phyloP scores from a whole-genome alignment of 495 filamentous ascomycete genomes.

The Annulohypoxylon maeteangense region DNA sequence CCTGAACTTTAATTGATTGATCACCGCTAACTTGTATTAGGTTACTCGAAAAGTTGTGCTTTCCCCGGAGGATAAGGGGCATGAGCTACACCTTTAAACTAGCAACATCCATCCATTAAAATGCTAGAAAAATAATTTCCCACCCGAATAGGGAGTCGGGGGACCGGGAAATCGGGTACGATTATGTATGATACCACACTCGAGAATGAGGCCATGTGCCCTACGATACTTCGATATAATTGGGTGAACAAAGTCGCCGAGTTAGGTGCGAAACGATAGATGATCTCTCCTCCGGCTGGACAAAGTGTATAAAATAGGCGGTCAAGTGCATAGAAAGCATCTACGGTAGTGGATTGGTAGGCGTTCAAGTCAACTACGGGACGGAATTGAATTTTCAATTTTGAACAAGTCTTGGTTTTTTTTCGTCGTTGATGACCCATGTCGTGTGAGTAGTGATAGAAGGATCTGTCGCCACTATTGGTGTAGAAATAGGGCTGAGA shows the following conservation, averaged over 20 bases:
- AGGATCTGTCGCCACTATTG: background rate
- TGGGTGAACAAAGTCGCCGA: conserved; percentile 19
- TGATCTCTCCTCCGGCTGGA: conserved; percentile 48
- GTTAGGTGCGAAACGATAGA: conserved; percentile 42
- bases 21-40: conserved; percentile 50
- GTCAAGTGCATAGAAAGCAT: conserved; percentile 48
- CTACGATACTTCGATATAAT: conserved; percentile 32
- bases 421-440: background rate
- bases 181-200: conserved; percentile 45
- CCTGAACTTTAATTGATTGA: background rate
- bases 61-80: conserved; percentile 40
- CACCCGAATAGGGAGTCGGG: background rate
- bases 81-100: conserved; percentile 36
- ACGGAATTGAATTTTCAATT: conserved; percentile 44
- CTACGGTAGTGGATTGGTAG: conserved; percentile 44
- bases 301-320: conserved; percentile 48
- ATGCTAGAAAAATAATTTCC: conserved; percentile 14
- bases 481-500: background rate
- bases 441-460: conserved; percentile 5
- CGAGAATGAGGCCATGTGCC: conserved; percentile 33
- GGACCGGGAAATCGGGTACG: background rate
- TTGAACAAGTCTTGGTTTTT: conserved; percentile 14
- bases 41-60: conserved; percentile 68
- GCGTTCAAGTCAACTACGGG: conserved; percentile 43
- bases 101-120: conserved; percentile 3